phyloP scores from a whole-genome alignment of 163 green algal species.

The Chlorella variabilis region DNA sequence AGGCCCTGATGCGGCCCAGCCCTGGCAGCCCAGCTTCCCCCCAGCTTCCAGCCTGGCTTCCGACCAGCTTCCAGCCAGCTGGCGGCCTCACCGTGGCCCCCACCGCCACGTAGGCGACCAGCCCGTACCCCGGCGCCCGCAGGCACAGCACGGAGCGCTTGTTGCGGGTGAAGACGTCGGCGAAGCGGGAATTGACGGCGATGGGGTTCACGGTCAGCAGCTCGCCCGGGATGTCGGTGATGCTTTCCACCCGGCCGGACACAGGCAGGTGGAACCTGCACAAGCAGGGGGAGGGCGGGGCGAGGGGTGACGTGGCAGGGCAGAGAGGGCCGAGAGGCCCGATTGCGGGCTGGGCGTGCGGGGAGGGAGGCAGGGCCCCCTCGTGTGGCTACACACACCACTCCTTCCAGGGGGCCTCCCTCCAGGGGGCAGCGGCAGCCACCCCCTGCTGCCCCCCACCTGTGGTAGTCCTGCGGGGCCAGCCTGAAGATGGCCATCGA shows the following conservation, averaged over 20 bases:
- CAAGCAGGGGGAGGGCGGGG: background rate
- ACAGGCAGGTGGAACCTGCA: slow-evolving; percentile 57
- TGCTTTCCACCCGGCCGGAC: slow-evolving; percentile 38
- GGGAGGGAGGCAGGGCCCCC: too few species aligned
- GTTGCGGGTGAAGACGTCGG: slow-evolving; percentile 58
- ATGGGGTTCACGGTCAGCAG: slow-evolving; percentile 67
- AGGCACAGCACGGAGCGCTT: slow-evolving; percentile 52
- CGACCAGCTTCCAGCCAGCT: too few species aligned
- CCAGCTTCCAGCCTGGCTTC: too few species aligned
- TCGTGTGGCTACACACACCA: background rate
- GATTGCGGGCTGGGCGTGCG: too few species aligned
- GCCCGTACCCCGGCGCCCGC: slow-evolving; percentile 39
- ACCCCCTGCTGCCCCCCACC: background rate
- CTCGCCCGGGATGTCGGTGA: slow-evolving; percentile 46
- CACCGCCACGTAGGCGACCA: slow-evolving; percentile 60
- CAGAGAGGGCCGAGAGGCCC: too few species aligned
- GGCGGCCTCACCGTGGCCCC: slow-evolving; percentile 49
- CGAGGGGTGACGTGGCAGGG: background rate
- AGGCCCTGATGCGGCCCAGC: too few species aligned
- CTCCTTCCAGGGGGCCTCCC: too few species aligned
- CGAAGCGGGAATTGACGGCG: slow-evolving; percentile 38
- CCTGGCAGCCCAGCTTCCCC: too few species aligned
- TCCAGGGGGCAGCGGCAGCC: background rate
- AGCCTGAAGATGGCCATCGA: slow-evolving; percentile 65
- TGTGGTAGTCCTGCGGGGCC: slow-evolving; percentile 63